Evolutionary conservation across 805 yeast species (phyloP), one percentile per base, ranked within the genome.

Genomic region (Zygoascus tannicola): DNA sequence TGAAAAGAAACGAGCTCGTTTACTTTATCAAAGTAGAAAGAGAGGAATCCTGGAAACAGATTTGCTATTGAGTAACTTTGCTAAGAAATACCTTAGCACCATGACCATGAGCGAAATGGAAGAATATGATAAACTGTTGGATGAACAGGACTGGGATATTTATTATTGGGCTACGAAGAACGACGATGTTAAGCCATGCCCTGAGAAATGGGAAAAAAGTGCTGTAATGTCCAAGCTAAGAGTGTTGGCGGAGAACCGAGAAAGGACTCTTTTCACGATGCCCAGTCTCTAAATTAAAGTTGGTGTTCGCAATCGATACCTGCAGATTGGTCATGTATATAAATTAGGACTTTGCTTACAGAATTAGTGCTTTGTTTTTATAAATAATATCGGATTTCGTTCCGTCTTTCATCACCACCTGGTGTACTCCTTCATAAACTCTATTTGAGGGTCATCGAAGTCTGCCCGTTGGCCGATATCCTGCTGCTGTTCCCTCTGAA

Each of bases 121-220:
- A 38, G 97, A 92, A 62, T 92, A 85, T 62, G 97, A 90, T 58
- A 37, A 51, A 44, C 47, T 92, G 46, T 71, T 92, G 58, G 94
- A 92, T 62, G 94, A 90, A 64, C 76, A 90, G n/a, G 98, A 92
- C 64, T 92, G 98, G 98, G 98, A 92, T 63, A 88, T 92, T 48
- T 92, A 85, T 64, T 92, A 92, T 67, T 90, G 98, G 98, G 95
- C 94, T 21, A 86, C 97, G 2, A 76, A 75, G 52, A 85, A 88
- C 61, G 54, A 57, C 21, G 78, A 76, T 30, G 78, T 84, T 16
- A 84, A 88, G 38, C 94, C 95, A 12, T 70, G 90, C 50, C 97
- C 97, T 14, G 86, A 83, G 34, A 75, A 75, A 58, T 92, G 95
- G 95, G 71, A 78, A 58, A 58, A 81, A 46, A 76, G 84, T 10